Conservation (phyloP, 352 stramenopile species). For the Saprolegnia diclina region DNA sequence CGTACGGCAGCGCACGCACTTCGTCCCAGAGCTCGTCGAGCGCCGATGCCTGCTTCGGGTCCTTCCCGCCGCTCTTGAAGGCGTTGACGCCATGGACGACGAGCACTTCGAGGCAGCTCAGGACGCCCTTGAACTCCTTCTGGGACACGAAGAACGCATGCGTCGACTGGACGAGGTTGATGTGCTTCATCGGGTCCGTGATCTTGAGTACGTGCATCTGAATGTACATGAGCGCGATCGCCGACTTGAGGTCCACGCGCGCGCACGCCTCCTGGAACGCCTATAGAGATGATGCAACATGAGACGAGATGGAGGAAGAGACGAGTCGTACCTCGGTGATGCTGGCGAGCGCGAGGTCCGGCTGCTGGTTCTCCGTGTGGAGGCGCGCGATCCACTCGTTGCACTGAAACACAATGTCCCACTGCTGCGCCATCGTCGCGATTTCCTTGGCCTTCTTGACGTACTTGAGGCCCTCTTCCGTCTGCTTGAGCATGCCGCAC, state of each 20-base stretch:
- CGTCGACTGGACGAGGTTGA: conserved; percentile 26
- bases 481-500: conserved; percentile 25
- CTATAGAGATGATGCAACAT: background rate
- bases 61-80: conserved; percentile 2
- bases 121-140: conserved; percentile 24
- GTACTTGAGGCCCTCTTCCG: conserved; percentile 25
- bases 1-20: conserved; percentile 16
- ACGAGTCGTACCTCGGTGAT: conserved; percentile 25
- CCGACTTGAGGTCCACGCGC: conserved; percentile 13
- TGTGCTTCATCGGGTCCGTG: conserved; percentile 27
- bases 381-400: conserved; percentile 27
- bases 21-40: conserved; percentile 17
- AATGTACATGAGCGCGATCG: conserved; percentile 23
- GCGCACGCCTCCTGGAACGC: conserved; percentile 24
- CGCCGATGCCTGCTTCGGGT: background rate
- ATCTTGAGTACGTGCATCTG: conserved; percentile 28
- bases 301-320: too few species aligned
- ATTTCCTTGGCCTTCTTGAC: conserved; percentile 23
- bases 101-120: conserved; percentile 27
- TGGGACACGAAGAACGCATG: conserved; percentile 24
- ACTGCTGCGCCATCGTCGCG: conserved; percentile 12
- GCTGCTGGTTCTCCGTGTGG: conserved; percentile 22
- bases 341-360: conserved; percentile 12
- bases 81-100: conserved; percentile 10
- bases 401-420: conserved; percentile 27